Percentiles rank a stretch among this genome's conserved stretches.
These are phyloP conservation scores for Globisporangium rhizosaccharum DNA, from an alignment of 352 stramenopile species.

Conservation along the genomic window DNA sequence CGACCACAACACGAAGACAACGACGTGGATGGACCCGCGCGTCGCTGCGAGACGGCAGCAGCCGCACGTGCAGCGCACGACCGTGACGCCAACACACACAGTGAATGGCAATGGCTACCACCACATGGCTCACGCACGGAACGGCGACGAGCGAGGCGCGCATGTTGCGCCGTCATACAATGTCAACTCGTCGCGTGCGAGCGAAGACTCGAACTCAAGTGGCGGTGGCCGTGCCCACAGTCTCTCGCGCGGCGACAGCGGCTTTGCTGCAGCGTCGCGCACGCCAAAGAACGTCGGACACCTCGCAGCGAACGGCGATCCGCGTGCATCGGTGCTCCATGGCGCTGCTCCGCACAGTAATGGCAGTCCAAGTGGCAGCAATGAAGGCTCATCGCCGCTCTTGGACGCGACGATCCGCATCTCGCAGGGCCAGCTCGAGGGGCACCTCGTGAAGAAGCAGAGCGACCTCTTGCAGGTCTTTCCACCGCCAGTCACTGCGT, in stretches of 20 bases:
- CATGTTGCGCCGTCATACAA: background rate
- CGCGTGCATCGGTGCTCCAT: background rate
- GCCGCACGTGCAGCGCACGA: background rate
- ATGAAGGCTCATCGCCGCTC: background rate
- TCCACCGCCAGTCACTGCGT: constrained; percentile 4
- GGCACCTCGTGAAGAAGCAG: constrained; percentile 13
- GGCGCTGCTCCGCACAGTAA: background rate
- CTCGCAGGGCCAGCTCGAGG: background rate
- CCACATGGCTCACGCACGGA: background rate
- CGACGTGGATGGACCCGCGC: constrained; percentile 78
- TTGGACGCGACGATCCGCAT: constrained; percentile 9
- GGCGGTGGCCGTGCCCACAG: background rate
- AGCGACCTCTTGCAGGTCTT: constrained; percentile 19
- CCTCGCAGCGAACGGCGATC: background rate
- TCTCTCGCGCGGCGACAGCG: constrained; percentile 1
- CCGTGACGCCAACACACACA: constrained; percentile 7
- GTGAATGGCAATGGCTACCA: constrained; percentile 5
- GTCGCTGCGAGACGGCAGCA: constrained; percentile 20
- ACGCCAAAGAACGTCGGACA: background rate
- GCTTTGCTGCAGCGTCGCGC: background rate
- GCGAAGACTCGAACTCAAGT: constrained; percentile 13
- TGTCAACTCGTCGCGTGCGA: constrained; percentile 4
- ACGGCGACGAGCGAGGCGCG: background rate
- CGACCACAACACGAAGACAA: constrained; percentile 68
- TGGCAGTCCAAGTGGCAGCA: background rate